phyloP scores from a whole-genome alignment of 306 rosid genomes.

The Cucurbita ficifolia region DNA sequence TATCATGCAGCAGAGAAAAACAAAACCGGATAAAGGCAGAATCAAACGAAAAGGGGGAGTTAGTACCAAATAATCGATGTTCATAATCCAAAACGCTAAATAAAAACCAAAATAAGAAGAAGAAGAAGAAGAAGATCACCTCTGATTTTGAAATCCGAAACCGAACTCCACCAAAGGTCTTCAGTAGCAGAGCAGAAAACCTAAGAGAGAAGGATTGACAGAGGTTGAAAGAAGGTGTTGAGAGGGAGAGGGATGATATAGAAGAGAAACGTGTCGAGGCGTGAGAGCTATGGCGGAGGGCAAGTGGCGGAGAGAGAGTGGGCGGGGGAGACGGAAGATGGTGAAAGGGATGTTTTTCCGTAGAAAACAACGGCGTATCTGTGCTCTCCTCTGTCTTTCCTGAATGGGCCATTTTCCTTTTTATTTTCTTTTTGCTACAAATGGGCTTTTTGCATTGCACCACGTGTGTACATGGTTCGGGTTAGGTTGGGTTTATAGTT shows the following conservation, averaged over 20 bases:
- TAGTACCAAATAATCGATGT: not conserved
- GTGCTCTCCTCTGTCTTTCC: no score
- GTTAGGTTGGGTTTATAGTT: no score
- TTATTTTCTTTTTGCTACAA: no score
- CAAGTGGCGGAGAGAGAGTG: slow-evolving; percentile 8
- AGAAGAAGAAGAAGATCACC: not conserved
- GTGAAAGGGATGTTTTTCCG: not conserved
- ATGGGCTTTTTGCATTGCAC: no score
- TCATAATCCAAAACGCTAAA: not conserved
- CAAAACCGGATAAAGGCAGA: not conserved
- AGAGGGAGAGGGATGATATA: not conserved
- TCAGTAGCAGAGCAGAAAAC: slow-evolving; percentile 2
- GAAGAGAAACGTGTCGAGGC: slow-evolving; percentile 4
- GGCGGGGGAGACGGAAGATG: not conserved
- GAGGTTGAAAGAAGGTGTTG: not conserved
- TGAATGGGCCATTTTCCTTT: no score
- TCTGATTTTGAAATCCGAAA: not conserved
- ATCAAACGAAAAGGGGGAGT: not conserved
- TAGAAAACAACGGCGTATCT: not conserved
- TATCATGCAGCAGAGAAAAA: not conserved
- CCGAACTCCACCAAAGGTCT: not conserved
- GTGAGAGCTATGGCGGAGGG: slow-evolving; percentile 3
- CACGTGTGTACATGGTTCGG: no score
- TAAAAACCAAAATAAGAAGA: not conserved
- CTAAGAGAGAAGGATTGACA: not conserved